These are phyloP conservation scores for Pleurotus eryngii DNA, from an alignment of 768 basidiomycete genomes.

Conservation along the genomic window DNA sequence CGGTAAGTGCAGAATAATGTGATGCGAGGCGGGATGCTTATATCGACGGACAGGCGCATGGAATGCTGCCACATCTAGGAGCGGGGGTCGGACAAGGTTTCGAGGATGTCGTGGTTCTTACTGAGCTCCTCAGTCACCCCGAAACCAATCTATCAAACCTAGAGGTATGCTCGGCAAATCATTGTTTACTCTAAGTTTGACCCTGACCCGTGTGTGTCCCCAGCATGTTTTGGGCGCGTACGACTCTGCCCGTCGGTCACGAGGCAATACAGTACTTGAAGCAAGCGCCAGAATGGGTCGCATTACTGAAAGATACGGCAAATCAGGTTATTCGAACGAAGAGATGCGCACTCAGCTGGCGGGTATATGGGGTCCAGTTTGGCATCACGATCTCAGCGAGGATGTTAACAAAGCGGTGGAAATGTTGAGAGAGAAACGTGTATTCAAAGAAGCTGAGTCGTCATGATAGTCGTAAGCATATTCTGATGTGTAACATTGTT, in stretches of 20 bases:
- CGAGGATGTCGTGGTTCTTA: conserved; percentile 50
- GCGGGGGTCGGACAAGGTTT: conserved; percentile 59
- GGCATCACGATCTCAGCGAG: conserved; percentile 41
- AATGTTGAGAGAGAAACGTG: neutral
- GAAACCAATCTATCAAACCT: conserved; percentile 36
- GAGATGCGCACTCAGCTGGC: conserved; percentile 30
- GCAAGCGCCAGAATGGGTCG: conserved; percentile 37
- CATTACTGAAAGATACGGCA: conserved; percentile 39
- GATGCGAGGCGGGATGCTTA: neutral
- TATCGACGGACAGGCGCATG: conserved; percentile 43
- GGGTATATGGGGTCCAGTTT: conserved; percentile 45
- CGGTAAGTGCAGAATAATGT: conserved; percentile 27
- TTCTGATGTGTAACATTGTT: too few species aligned
- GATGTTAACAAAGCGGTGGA: conserved; percentile 34
- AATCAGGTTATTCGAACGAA: conserved; percentile 24
- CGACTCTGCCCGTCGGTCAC: conserved; percentile 39
- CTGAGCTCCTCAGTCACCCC: conserved; percentile 41
- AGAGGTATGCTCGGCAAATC: conserved; percentile 25
- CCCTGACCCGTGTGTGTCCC: neutral
- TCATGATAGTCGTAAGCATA: too few species aligned
- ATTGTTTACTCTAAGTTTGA: too few species aligned
- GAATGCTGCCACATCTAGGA: conserved; percentile 56
- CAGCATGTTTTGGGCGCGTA: conserved; percentile 48
- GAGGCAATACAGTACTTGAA: conserved; percentile 46
- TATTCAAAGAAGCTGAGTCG: conserved; percentile 5